phyloP scores from a whole-genome alignment of 2,329 filamentous ascomycete genomes.

The Blastomyces parvus region DNA sequence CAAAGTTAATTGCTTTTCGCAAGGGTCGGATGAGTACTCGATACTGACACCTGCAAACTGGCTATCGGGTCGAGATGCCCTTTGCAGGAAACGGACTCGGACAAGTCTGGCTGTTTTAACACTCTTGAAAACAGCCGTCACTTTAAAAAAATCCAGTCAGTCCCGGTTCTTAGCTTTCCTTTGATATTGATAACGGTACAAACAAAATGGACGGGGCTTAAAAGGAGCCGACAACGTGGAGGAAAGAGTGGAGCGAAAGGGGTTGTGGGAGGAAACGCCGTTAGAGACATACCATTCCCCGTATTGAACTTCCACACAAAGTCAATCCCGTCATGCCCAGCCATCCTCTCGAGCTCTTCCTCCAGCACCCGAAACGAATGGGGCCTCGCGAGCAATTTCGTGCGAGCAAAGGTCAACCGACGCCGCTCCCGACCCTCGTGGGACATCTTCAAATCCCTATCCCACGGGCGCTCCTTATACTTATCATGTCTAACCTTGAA shows the following conservation, averaged over 20 bases:
- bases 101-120: conserved; percentile 29
- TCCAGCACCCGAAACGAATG: conserved; percentile 28
- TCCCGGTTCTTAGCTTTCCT: background rate
- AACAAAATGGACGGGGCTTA: background rate
- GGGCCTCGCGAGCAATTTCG: conserved; percentile 29
- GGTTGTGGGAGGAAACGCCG: no score
- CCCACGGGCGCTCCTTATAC: conserved; percentile 26
- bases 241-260: background rate
- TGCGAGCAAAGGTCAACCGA: conserved; percentile 34
- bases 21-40: conserved; percentile 33
- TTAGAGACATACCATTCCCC: conserved; percentile 31
- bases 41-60: conserved; percentile 29
- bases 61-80: conserved; percentile 18
- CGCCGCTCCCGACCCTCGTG: conserved; percentile 30
- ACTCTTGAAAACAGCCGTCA: conserved; percentile 33
- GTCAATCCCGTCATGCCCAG: conserved; percentile 31
- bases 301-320: conserved; percentile 36
- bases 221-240: no score
- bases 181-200: background rate
- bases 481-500: background rate
- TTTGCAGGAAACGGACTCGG: conserved; percentile 25
- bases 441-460: conserved; percentile 30
- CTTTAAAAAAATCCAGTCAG: conserved; percentile 15
- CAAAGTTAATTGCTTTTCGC: conserved; percentile 31
- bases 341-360: conserved; percentile 25